phyloP scores from a whole-genome alignment of 257 asterid genomes.

The Anisodus tanguticus region DNA sequence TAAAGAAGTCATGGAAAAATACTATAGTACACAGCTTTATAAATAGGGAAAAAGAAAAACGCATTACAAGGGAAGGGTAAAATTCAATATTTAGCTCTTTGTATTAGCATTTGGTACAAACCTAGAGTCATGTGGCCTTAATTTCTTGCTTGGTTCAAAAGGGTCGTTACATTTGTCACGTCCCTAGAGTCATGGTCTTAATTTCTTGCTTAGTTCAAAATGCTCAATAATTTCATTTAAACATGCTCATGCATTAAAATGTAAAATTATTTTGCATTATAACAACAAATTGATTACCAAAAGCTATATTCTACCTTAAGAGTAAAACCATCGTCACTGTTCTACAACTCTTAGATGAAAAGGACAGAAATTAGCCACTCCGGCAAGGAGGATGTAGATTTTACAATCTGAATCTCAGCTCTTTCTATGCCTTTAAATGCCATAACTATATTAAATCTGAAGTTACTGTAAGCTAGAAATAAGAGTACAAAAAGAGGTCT shows the following conservation, averaged over 20 bases:
- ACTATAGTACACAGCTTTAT: neutral
- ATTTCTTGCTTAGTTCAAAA: slow-evolving; percentile 15
- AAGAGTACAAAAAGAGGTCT: neutral
- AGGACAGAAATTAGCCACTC: neutral
- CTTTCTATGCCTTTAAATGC: neutral
- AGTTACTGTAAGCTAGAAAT: neutral
- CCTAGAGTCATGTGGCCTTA: neutral
- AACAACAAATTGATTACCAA: neutral
- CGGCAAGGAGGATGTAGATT: neutral
- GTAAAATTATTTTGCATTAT: neutral
- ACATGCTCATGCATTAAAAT: neutral
- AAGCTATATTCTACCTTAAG: neutral
- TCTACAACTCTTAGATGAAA: neutral
- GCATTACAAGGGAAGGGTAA: neutral
- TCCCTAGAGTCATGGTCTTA: neutral
- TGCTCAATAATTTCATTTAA: neutral
- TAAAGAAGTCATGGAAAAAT: too few species aligned
- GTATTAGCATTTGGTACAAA: neutral
- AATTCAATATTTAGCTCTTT: neutral
- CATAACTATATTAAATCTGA: neutral
- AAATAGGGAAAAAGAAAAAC: neutral
- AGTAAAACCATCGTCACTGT: neutral
- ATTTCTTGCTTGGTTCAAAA: neutral
- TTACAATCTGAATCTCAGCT: slow-evolving; percentile 3
- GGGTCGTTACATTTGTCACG: neutral